Evolutionary conservation across 2,329 filamentous ascomycete species (phyloP).

Genomic region (Fusarium stilboides): DNA sequence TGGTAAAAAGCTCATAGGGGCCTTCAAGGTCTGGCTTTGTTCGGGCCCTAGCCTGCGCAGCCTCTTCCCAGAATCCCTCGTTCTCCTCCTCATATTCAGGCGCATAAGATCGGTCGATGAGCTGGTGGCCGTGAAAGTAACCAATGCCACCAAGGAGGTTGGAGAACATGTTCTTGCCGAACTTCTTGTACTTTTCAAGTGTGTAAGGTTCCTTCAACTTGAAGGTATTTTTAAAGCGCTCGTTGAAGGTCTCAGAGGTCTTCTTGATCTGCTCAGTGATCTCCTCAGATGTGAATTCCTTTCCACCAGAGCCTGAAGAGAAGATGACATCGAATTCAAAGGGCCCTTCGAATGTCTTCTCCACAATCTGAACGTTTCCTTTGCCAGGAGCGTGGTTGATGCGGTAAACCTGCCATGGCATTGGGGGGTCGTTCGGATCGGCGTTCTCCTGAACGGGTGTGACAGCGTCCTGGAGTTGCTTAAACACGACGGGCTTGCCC

Average conservation of each 20-base stretch:
- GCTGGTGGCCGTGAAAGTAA: slow-evolving; percentile 90
- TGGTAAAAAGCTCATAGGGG: slow-evolving; percentile 90
- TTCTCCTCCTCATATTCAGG: slow-evolving; percentile 94
- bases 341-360: slow-evolving; percentile 90
- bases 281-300: slow-evolving; percentile 70
- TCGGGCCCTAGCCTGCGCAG: slow-evolving; percentile 81
- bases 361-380: slow-evolving; percentile 89
- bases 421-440: slow-evolving; percentile 78
- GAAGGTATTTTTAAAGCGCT: slow-evolving; percentile 78
- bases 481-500: slow-evolving; percentile 76
- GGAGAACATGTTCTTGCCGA: slow-evolving; percentile 92
- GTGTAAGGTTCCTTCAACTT: slow-evolving; percentile 83
- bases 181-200: slow-evolving; percentile 79
- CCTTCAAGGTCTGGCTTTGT: slow-evolving; percentile 81
- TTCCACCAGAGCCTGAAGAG: slow-evolving; percentile 79
- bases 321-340: slow-evolving; percentile 97
- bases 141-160: slow-evolving; percentile 95
- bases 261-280: slow-evolving; percentile 79
- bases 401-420: slow-evolving; percentile 88
- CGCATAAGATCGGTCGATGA: slow-evolving; percentile 93
- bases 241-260: slow-evolving; percentile 77
- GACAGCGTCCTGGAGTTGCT: slow-evolving; percentile 67
- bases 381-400: slow-evolving; percentile 76
- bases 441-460: slow-evolving; percentile 65
- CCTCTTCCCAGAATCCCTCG: slow-evolving; percentile 95